phyloP scores from a whole-genome alignment of 2,329 filamentous ascomycete species.

The Xylariaceae sp. region DNA sequence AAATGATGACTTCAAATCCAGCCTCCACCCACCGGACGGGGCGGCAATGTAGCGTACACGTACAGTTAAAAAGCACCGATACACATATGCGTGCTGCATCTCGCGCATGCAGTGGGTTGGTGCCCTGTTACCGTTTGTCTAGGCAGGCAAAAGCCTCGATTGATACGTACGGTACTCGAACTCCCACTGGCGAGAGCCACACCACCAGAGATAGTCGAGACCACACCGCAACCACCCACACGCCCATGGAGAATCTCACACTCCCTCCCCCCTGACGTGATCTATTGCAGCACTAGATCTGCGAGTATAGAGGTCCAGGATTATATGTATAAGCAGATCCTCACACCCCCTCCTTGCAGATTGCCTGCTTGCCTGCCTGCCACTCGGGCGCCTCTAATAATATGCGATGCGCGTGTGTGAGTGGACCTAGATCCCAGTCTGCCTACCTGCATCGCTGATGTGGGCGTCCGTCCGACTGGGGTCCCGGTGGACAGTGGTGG shows the following conservation, averaged over 20 bases:
- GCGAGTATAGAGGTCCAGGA: no score
- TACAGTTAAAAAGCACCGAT: slow-evolving; percentile 15
- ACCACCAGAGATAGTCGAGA: slow-evolving; percentile 8
- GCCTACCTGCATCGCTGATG: slow-evolving; percentile 16
- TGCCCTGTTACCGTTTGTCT: slow-evolving; percentile 27
- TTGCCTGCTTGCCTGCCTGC: slow-evolving; percentile 6
- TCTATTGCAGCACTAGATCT: slow-evolving; percentile 25
- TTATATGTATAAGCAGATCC: neutral
- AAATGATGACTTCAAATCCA: neutral
- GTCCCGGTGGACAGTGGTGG: slow-evolving; percentile 6
- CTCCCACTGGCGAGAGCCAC: no score
- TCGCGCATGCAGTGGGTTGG: slow-evolving; percentile 34
- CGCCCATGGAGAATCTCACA: slow-evolving; percentile 15
- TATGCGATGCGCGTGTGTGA: slow-evolving; percentile 6
- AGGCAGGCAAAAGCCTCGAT: slow-evolving; percentile 2
- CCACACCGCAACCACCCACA: slow-evolving; percentile 26
- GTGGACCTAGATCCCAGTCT: slow-evolving; percentile 9
- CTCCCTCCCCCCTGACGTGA: slow-evolving; percentile 11
- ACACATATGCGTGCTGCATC: slow-evolving; percentile 29
- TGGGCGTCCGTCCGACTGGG: slow-evolving; percentile 14
- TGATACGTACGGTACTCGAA: no score
- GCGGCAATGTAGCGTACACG: neutral
- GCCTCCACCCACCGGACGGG: slow-evolving; percentile 5
- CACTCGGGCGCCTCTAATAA: slow-evolving; percentile 21
- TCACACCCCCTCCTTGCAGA: slow-evolving; percentile 3